Base-by-base conservation (phyloP, 176 grass and related monocot genomes). In the Zoysia pacifica region DNA sequence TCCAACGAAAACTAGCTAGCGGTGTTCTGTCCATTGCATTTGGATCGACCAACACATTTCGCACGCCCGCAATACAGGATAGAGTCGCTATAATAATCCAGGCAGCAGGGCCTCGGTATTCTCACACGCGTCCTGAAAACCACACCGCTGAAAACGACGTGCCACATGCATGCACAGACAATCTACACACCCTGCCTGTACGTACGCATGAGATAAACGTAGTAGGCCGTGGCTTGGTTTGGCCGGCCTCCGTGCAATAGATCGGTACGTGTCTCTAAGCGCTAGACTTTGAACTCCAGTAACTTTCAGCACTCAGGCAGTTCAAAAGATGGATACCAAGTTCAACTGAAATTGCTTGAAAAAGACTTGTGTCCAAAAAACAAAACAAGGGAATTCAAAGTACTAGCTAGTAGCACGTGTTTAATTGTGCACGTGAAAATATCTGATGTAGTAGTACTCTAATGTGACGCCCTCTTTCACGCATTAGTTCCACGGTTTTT, bases 171-270 rank as follows among this genome's bases (percentile, higher is more conserved):
- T 54, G 52, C 43, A 89, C 20, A 73, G 82, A 50, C n/a, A 70
- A 90, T 69, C 63, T 81, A 82, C 56, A 85, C 49, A 2, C 14
- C 36, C 36, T 89, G 28, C 28, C 28, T 28, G 28, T 28, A 28
- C 60, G 59, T 36, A 36, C 59, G 5, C 20, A n/a, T 20, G 60
- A 20, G 28, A 62, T 36, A 11, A 36, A 62, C 59, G 28, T 19
- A 19, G 18, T 19, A 5, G 6, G 5, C 16, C 18, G 9, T 18
- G 20, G 7, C 20, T 62, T 35, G n/a, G 9, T 62, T 12, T 62
- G 60, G 60, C 28, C 60, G 60, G 60, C 59, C 6, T 16, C 20
- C 7, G 6, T 20, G 55, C 55, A 19, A 20, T 19, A 7, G 67
- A 6, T 28, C 19, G 11, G 19, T 13, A 48, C n/a, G 0, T 16